Evolutionary conservation across 1,139 yeast species (phyloP), one percentile per base, ranked within the genome.

Genomic region (Debaryomyces sp.): DNA sequence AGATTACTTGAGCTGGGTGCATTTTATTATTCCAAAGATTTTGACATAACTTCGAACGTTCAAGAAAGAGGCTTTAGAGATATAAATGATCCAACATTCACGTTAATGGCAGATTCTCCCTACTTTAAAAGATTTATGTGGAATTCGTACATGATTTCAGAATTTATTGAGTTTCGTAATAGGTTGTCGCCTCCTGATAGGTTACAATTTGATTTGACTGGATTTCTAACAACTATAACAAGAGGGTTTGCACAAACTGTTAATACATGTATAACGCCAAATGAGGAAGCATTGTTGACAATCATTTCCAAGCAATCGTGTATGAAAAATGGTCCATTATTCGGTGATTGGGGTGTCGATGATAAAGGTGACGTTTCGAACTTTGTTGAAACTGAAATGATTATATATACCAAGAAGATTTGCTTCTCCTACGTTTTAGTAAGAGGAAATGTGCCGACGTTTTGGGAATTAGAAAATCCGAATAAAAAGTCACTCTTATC

Each of bases 321-420:
- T 49, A 75, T 77, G 36, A 83, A 80, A 54, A 74, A 72, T 36
- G 87, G 87, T 1, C 80, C 84, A 1, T 67, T 85, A 1, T 82
- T 85, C 58, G 90, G 89, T 0, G 80, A 83, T 30, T 80, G 81
- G 68, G 90, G 92, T 17, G 75, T 86, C 52, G 90, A 85, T 61
- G 91, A 86, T 50, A 82, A 83, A 44, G 94, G 94, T 0, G 74
- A 78, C 35, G 87, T 84, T 5, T 76, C 91, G 1, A 85, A 84
- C 57, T 84, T 75, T 59, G 80, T 81, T 21, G 94, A 87, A 59
- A 77, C 87, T 1, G 94, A 87, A 61, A 60, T 85, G 6, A 75
- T 87, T 4, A 69, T 85, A 13, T 81, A 81, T 47, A 78, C 84
- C 4, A 75, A 77, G 33, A 64, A 66, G 13, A 78, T 74, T 52